Evolutionary conservation across 2,329 filamentous ascomycete genomes (phyloP), one percentile per base, ranked within the genome.

Genomic region (Nemania abortiva): DNA sequence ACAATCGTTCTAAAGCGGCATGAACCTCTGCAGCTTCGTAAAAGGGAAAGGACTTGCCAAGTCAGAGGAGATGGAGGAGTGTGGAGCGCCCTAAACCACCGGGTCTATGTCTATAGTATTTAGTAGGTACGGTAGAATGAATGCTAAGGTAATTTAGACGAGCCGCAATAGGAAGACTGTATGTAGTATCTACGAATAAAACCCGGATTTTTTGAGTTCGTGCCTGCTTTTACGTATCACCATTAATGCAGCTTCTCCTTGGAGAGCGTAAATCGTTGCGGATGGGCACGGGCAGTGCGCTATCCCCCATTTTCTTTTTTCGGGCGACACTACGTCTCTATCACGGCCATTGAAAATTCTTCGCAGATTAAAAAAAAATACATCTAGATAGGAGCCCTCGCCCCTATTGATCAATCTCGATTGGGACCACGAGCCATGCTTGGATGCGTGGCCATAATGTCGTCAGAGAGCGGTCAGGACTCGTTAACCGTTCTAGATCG

Each of bases 41-140:
- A 59, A 66, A 55, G 62, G 29, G 42, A 34, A 52, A 39, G 47
- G 27, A 9, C n/a, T 24, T 37, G 31, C 39, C 58, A 62, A 50
- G 52, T 22, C 9, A 52, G 39, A 29, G 39, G 27, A 61, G 58
- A 57, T 22, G 31, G 57, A 39, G 31, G 18, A 27, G 39, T 57
- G 68, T 69, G 67, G 67, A 69, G 57, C 54, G 37, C 18, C 57
- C 37, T 66, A 59, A 66, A 50, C 54, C 29, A 37, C 29, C 58
- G 47, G 63, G 39, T 53, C 47, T 59, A 29, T 11, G 15, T 53
- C n/a, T 20, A 49, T 24, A 22, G 45, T 20, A 22, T 49, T 22
- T 49, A 47, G 27, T 47, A 54, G 34, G n/a, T n/a, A n/a, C n/a
- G n/a, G 4, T 34, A 34, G 31, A 5, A 34, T 34, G n/a, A 37